Evolutionary conservation across 345 rosid species (phyloP).

Genomic region (Isatis tinctoria): DNA sequence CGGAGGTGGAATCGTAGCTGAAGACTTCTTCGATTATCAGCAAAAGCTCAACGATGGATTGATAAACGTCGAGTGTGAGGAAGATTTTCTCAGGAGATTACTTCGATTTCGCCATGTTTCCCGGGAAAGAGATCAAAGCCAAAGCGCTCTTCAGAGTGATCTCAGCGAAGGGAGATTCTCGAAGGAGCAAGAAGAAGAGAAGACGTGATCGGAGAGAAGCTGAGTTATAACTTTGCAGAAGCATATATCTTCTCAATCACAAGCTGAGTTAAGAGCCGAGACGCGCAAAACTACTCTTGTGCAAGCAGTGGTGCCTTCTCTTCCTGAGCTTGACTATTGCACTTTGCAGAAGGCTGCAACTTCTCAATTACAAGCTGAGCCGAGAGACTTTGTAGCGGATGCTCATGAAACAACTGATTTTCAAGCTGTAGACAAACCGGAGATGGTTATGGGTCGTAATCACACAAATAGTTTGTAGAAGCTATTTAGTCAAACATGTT

Average conservation of each 20-base stretch:
- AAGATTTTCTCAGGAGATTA: conserved; percentile 74
- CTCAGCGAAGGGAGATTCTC: conserved; percentile 51
- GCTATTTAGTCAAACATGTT: too few species aligned
- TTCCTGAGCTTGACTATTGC: conserved; percentile 17
- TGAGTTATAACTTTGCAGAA: conserved; percentile 20
- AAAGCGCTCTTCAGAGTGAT: conserved; percentile 46
- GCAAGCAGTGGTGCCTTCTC: conserved; percentile 35
- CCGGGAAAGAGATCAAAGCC: conserved; percentile 54
- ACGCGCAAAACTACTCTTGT: conserved; percentile 5
- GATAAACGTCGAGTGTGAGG: conserved; percentile 60
- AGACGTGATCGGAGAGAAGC: conserved; percentile 60
- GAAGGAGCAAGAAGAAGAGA: conserved; percentile 47
- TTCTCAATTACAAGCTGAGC: conserved; percentile 27
- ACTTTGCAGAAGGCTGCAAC: conserved; percentile 29
- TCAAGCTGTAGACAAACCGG: conserved; percentile 42
- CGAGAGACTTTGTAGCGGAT: conserved; percentile 26
- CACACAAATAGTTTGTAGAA: too few species aligned
- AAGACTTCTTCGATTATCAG: conserved; percentile 53
- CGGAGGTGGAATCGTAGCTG: conserved; percentile 39
- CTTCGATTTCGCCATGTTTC: conserved; percentile 44
- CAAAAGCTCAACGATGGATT: conserved; percentile 42
- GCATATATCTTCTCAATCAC: conserved; percentile 32
- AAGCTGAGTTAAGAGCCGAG: conserved; percentile 29
- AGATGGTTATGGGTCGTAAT: conserved; percentile 10
- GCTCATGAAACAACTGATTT: not conserved